These are phyloP conservation scores for Botrytis fragariae DNA, from an alignment of 2,329 filamentous ascomycete genomes.

Conservation along the genomic window DNA sequence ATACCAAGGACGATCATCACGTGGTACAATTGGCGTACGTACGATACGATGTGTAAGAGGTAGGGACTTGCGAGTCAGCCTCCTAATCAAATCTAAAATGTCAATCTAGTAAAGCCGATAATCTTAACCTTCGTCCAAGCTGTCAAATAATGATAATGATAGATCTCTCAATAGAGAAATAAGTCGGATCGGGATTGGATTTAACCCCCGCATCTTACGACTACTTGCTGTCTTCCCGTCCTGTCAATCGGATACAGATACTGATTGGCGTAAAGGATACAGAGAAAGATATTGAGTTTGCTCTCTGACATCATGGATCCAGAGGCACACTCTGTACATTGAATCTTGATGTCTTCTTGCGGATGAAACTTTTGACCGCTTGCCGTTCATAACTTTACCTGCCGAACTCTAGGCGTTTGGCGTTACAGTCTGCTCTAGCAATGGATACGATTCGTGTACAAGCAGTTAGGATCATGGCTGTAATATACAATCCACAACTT, in stretches of 20 bases:
- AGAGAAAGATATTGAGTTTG: background rate
- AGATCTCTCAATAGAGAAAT: background rate
- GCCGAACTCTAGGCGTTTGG: background rate
- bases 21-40: background rate
- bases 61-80: background rate
- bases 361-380: background rate
- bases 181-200: too few relatives aligned
- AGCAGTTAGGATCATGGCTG: constrained; percentile 11
- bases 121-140: background rate
- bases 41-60: background rate
- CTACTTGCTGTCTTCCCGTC: background rate
- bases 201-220: background rate
- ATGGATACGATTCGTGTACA: constrained; percentile 11
- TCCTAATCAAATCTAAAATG: background rate
- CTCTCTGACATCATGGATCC: background rate
- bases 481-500: background rate
- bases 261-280: background rate
- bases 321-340: background rate
- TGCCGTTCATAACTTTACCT: background rate
- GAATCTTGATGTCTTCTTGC: background rate
- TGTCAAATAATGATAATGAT: background rate
- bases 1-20: background rate
- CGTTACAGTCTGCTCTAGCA: background rate
- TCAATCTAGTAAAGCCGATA: background rate
- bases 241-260: background rate